Conservation (phyloP, 371 early-diverging fungal genomes). For the Mortierella sp. region DNA sequence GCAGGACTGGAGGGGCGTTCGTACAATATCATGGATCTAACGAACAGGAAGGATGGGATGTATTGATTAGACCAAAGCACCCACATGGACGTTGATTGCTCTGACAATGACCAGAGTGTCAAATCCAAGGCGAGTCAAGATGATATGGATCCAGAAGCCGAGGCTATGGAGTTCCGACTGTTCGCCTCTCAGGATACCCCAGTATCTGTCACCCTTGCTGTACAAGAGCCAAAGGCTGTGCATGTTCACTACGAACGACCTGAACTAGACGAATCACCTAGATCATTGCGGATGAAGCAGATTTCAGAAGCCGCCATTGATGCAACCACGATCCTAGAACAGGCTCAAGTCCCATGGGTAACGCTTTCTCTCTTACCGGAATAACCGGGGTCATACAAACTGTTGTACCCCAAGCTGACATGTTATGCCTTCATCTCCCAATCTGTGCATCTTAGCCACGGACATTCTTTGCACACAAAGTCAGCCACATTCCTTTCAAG, state of each 20-base stretch:
- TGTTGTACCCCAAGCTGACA: too few relatives aligned
- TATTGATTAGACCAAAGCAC: background rate
- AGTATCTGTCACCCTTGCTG: conserved; percentile 9
- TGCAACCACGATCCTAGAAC: conserved; percentile 15
- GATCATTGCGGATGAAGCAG: conserved; percentile 36
- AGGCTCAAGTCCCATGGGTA: conserved; percentile 46
- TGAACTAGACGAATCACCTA: conserved; percentile 33
- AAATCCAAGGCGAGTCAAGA: background rate
- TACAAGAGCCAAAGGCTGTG: conserved; percentile 9
- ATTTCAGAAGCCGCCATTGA: conserved; percentile 33
- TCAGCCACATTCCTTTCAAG: conserved; percentile 24
- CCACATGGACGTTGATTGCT: background rate
- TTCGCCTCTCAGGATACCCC: conserved; percentile 46
- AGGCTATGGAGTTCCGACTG: conserved; percentile 43
- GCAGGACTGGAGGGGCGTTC: background rate
- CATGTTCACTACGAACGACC: conserved; percentile 24
- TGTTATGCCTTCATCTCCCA: too few relatives aligned
- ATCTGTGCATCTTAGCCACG: conserved; percentile 32
- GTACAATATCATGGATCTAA: background rate
- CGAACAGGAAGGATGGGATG: background rate
- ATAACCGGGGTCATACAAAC: too few relatives aligned
- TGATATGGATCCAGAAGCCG: conserved; percentile 2
- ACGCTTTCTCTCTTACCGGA: background rate
- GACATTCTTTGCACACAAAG: conserved; percentile 43
- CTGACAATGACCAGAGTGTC: background rate